A percentile compares a stretch with the other conserved stretches of the same genome.
These are phyloP conservation scores for Fraxinus paxiana DNA, from an alignment of 305 asterid genomes.

Conservation along the genomic window DNA sequence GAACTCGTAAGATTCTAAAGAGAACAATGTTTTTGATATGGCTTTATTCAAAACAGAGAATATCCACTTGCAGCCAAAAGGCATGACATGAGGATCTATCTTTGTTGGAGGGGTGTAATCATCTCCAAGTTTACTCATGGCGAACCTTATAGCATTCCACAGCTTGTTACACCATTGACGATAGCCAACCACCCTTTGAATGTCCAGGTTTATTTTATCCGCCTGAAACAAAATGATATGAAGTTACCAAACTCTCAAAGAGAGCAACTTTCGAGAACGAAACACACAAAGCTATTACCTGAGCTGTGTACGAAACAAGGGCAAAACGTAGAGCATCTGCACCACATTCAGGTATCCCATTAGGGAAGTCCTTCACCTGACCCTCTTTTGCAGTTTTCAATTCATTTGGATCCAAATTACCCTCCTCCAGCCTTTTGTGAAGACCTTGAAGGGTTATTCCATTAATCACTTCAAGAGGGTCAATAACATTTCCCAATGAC, in stretches of 20 bases:
- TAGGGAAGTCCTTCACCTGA: conserved; percentile 81
- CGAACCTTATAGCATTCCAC: conserved; percentile 93
- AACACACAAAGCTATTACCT: conserved; percentile 43
- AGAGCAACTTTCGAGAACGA: not conserved
- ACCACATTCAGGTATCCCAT: conserved; percentile 89
- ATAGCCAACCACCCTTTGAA: conserved; percentile 87
- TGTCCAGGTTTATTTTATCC: conserved; percentile 81
- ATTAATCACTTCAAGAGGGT: conserved; percentile 82
- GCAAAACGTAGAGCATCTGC: conserved; percentile 97
- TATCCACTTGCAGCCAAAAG: conserved; percentile 94
- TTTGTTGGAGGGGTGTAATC: conserved; percentile 67
- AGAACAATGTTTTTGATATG: conserved; percentile 55
- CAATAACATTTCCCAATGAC: conserved; percentile 87
- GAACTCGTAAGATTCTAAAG: conserved; percentile 71
- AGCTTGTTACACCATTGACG: conserved; percentile 97
- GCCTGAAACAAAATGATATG: conserved; percentile 50
- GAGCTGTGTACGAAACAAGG: conserved; percentile 87
- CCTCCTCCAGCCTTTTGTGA: conserved; percentile 82
- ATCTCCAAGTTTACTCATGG: conserved; percentile 92
- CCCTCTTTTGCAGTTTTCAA: conserved; percentile 81
- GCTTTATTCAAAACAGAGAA: conserved; percentile 82
- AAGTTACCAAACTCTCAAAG: conserved; percentile 7
- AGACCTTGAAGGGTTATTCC: conserved; percentile 75
- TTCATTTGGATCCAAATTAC: conserved; percentile 81
- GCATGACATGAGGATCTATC: conserved; percentile 54